Conservation (phyloP, 2,329 filamentous ascomycete genomes). For the Penicillium sp. region DNA sequence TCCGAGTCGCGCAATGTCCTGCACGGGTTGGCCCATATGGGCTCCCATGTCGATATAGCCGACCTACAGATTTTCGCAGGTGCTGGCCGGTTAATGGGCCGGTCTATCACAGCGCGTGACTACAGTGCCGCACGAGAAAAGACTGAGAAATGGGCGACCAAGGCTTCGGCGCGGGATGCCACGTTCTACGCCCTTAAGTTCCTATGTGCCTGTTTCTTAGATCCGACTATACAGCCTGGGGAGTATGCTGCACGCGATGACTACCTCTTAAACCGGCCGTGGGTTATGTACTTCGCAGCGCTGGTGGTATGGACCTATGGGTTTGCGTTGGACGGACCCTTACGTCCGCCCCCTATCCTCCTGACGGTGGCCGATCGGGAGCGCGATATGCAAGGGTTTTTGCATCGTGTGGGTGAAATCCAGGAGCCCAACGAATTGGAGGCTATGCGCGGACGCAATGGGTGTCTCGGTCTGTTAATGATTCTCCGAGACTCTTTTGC, state of each 20-base stretch:
- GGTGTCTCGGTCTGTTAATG: slow-evolving; percentile 76
- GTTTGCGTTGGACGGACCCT: slow-evolving; percentile 80
- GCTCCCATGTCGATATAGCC: slow-evolving; percentile 95
- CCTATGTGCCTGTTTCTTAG: slow-evolving; percentile 71
- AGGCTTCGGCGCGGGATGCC: slow-evolving; percentile 82
- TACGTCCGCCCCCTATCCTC: slow-evolving; percentile 53
- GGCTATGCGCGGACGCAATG: slow-evolving; percentile 71
- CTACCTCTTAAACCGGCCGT: slow-evolving; percentile 83
- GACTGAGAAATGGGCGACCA: slow-evolving; percentile 83
- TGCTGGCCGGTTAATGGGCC: slow-evolving; percentile 77
- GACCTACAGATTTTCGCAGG: slow-evolving; percentile 95
- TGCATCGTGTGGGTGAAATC: slow-evolving; percentile 69
- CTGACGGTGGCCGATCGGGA: slow-evolving; percentile 64
- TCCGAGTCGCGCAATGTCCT: slow-evolving; percentile 83
- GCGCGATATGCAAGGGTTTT: slow-evolving; percentile 74
- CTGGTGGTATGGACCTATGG: slow-evolving; percentile 96
- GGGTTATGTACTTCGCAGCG: slow-evolving; percentile 91
- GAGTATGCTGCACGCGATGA: slow-evolving; percentile 83
- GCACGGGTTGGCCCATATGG: slow-evolving; percentile 94
- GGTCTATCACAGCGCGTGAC: slow-evolving; percentile 79
- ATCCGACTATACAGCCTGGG: slow-evolving; percentile 32
- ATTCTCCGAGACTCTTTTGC: slow-evolving; percentile 78
- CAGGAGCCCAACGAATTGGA: slow-evolving; percentile 74
- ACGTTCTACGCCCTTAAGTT: slow-evolving; percentile 91
- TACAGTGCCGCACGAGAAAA: slow-evolving; percentile 74